Evolutionary conservation across 257 asterid genomes (phyloP).

Genomic region (Lavandula angustifolia): DNA sequence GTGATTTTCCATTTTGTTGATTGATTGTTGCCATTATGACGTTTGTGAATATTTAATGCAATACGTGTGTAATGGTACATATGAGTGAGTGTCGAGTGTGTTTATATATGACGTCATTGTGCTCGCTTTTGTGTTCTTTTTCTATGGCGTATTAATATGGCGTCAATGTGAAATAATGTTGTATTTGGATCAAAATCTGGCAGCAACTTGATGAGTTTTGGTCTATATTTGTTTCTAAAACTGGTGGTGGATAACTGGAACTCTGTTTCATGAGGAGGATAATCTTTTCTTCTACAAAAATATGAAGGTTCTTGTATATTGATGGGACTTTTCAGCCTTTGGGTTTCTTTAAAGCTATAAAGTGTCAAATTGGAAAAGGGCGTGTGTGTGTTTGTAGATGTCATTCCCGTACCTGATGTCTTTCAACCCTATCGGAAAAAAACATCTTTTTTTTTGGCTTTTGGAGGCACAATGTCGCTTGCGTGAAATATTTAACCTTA

Average conservation of each 20-base stretch:
- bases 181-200: background rate
- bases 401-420: constrained; percentile 5
- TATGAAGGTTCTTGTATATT: background rate
- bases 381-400: background rate
- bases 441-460: constrained; percentile 1
- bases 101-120: background rate
- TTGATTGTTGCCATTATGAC: background rate
- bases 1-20: background rate
- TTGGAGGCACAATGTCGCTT: constrained; percentile 11
- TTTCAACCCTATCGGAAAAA: background rate
- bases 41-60: too few species aligned
- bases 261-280: background rate
- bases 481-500: background rate
- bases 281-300: background rate
- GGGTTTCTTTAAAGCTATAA: constrained; percentile 4
- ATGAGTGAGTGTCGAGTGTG: background rate
- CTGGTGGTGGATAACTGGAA: background rate
- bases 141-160: background rate
- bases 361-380: constrained; percentile 11
- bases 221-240: background rate
- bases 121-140: background rate
- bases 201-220: constrained; percentile 2
- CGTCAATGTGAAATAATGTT: background rate
- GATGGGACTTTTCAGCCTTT: background rate
- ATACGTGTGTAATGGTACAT: background rate